These are phyloP conservation scores for Eleusine indica DNA, from an alignment of 176 grass and related monocot species.

Conservation along the genomic window DNA sequence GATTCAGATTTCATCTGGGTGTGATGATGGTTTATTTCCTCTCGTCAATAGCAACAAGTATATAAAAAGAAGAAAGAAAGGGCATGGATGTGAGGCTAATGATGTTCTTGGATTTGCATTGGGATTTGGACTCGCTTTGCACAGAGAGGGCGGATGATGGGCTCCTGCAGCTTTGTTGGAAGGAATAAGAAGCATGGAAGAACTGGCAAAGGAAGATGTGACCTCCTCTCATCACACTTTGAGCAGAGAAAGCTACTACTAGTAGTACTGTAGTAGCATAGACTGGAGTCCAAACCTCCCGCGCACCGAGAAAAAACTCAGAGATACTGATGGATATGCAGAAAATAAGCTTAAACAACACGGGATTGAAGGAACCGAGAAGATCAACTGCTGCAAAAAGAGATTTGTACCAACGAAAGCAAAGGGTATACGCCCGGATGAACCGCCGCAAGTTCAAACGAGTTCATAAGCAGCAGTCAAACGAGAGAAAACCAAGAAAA, in stretches of 20 bases:
- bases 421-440: neutral
- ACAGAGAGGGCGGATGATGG: neutral
- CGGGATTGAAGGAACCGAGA: neutral
- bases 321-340: neutral
- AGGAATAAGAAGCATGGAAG: conserved; percentile 45
- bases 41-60: neutral
- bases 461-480: neutral
- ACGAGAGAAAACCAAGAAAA: neutral
- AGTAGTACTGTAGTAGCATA: neutral
- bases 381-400: neutral
- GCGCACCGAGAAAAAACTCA: neutral
- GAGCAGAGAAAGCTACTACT: conserved; percentile 4
- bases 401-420: conserved; percentile 5
- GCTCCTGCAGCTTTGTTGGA: conserved; percentile 29
- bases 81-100: neutral
- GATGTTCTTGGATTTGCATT: conserved; percentile 27
- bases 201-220: neutral
- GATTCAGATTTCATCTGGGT: neutral
- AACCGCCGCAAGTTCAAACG: conserved; percentile 31
- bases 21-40: conserved; percentile 7
- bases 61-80: neutral
- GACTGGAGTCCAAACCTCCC: neutral
- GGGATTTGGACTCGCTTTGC: conserved; percentile 37
- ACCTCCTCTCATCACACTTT: conserved; percentile 2
- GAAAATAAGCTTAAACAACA: neutral